Evolutionary conservation across 257 asterid species (phyloP).

Genomic region (Primulina huaijiensis): DNA sequence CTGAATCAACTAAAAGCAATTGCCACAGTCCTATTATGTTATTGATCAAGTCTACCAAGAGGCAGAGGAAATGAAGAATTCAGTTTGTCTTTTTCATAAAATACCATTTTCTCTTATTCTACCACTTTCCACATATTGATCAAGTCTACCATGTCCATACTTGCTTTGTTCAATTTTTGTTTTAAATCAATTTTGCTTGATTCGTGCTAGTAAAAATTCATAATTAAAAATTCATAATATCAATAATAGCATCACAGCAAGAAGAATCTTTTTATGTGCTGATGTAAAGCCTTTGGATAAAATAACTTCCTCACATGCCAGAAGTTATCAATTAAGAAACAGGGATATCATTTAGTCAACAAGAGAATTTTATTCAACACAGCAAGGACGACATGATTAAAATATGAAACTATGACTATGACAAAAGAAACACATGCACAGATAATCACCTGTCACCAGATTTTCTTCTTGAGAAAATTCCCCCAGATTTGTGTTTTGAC

Average conservation of each 20-base stretch:
- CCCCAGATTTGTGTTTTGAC: slow-evolving; percentile 72
- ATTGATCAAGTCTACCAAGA: background rate
- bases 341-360: background rate
- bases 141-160: too few relatives aligned
- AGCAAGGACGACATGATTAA: background rate
- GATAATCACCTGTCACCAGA: slow-evolving; percentile 54
- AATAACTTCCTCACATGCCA: too few relatives aligned
- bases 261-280: background rate
- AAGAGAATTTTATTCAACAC: background rate
- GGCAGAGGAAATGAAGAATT: background rate
- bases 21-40: too few relatives aligned
- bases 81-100: background rate
- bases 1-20: background rate
- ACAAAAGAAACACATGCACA: slow-evolving; percentile 11
- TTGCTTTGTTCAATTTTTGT: background rate
- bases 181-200: background rate
- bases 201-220: background rate
- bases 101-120: background rate
- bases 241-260: background rate
- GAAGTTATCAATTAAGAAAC: too few relatives aligned
- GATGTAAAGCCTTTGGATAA: background rate
- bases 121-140: background rate
- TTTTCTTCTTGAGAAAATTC: slow-evolving; percentile 76
- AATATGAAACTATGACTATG: background rate
- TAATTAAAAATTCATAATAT: background rate